These are phyloP conservation scores for Ascochyta lentis DNA, from an alignment of 2,329 filamentous ascomycete species.

Conservation along the genomic window DNA sequence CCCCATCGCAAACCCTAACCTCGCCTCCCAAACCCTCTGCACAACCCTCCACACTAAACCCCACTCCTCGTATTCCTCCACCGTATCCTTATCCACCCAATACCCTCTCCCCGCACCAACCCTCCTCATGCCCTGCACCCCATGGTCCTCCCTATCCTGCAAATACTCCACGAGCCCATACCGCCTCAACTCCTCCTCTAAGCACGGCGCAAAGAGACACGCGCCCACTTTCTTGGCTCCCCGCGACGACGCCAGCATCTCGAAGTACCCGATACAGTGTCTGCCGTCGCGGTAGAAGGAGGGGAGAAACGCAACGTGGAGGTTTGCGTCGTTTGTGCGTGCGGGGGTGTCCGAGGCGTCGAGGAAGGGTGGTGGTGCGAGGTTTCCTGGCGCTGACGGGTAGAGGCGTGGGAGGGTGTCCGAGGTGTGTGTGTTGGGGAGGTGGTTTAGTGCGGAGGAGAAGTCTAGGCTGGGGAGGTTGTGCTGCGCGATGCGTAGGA, in stretches of 20 bases:
- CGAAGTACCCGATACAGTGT: conserved; percentile 25
- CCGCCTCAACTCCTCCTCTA: conserved; percentile 1
- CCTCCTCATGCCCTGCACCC: background rate
- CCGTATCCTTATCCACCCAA: conserved; percentile 16
- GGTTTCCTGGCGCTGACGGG: background rate
- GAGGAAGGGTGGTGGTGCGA: background rate
- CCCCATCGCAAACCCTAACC: conserved; percentile 2
- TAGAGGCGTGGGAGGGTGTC: conserved; percentile 11
- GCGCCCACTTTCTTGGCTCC: background rate
- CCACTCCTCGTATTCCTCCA: conserved; percentile 14
- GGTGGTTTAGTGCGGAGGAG: conserved; percentile 23
- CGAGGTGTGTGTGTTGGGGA: conserved; percentile 24
- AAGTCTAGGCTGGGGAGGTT: conserved; percentile 30
- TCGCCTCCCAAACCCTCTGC: conserved; percentile 4
- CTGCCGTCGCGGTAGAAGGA: conserved; percentile 22
- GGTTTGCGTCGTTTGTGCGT: background rate
- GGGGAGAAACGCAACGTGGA: conserved; percentile 26
- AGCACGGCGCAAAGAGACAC: conserved; percentile 23
- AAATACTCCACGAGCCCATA: conserved; percentile 15
- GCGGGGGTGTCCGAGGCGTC: background rate
- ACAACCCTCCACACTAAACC: background rate
- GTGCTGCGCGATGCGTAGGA: conserved; percentile 27
- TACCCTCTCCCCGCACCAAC: conserved; percentile 7
- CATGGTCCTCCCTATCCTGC: background rate
- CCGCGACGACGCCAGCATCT: background rate